Conservation (phyloP, 441 rosid genomes). For the Rhodomyrtus psidioides region DNA sequence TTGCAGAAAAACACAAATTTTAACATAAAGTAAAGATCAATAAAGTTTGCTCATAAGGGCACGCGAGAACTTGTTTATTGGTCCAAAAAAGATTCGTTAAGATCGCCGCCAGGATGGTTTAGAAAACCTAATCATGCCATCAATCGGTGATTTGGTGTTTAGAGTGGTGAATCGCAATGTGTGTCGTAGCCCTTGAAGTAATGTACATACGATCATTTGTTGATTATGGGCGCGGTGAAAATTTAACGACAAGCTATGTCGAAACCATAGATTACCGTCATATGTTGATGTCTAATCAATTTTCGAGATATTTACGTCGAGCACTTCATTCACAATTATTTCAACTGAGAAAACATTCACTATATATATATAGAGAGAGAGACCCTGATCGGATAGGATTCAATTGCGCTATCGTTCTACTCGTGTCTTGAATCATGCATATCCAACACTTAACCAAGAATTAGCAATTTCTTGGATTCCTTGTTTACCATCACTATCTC, state of each 20-base stretch:
- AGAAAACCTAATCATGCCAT: neutral
- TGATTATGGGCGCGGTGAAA: no score
- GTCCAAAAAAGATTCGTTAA: neutral
- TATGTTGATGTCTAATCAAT: neutral
- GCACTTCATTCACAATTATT: no score
- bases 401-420: neutral
- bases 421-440: neutral
- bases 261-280: fast-evolving
- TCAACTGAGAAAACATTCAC: no score
- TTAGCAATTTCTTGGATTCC: no score
- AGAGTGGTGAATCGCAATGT: neutral
- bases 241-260: fast-evolving
- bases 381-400: no score
- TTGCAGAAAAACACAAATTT: neutral
- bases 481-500: neutral
- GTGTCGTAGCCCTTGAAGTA: neutral
- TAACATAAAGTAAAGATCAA: neutral
- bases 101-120: neutral
- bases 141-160: neutral
- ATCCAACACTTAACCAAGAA: neutral
- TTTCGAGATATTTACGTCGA: neutral
- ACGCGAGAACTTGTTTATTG: neutral
- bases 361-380: no score
- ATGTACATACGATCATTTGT: neutral
- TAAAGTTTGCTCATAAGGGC: neutral